Conservation (phyloP, 345 rosid genomes). For the Orychophragmus violaceus region DNA sequence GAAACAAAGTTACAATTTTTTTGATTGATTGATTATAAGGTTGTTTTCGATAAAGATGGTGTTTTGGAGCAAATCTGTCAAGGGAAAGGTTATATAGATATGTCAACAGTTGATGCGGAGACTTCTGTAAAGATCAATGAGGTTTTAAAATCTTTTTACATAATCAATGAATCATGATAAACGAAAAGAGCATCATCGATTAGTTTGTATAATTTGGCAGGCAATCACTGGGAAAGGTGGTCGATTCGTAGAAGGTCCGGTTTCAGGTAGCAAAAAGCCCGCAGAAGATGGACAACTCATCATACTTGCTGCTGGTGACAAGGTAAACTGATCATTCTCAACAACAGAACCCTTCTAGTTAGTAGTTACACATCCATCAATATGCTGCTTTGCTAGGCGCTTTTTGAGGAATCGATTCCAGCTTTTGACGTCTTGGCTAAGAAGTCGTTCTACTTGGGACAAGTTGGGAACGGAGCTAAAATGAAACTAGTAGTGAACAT, state of each 20-base stretch:
- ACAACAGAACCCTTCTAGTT: no score
- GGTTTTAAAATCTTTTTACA: constrained; percentile 53
- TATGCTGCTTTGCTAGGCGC: constrained; percentile 34
- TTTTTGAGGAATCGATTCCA: constrained; percentile 64
- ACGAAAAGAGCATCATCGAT: no score
- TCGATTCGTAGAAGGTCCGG: constrained; percentile 83
- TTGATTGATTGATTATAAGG: constrained; percentile 42
- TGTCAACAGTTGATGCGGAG: constrained; percentile 92
- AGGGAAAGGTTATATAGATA: constrained; percentile 79
- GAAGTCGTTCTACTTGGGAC: constrained; percentile 76
- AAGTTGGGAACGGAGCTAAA: constrained; percentile 86
- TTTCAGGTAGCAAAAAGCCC: constrained; percentile 92
- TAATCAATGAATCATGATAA: no score
- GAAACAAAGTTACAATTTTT: background rate
- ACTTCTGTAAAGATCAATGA: constrained; percentile 67
- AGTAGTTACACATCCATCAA: background rate
- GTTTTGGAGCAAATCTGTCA: constrained; percentile 65
- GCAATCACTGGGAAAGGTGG: constrained; percentile 73
- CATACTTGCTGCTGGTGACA: constrained; percentile 88
- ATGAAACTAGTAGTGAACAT: constrained; percentile 93
- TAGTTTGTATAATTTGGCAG: no score
- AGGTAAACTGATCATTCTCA: constrained; percentile 37
- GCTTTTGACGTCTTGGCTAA: constrained; percentile 80
- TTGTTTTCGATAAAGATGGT: constrained; percentile 79
- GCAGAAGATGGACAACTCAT: constrained; percentile 94